phyloP scores from a whole-genome alignment of 2,329 filamentous ascomycete genomes.

The Drechslerella dactyloides region DNA sequence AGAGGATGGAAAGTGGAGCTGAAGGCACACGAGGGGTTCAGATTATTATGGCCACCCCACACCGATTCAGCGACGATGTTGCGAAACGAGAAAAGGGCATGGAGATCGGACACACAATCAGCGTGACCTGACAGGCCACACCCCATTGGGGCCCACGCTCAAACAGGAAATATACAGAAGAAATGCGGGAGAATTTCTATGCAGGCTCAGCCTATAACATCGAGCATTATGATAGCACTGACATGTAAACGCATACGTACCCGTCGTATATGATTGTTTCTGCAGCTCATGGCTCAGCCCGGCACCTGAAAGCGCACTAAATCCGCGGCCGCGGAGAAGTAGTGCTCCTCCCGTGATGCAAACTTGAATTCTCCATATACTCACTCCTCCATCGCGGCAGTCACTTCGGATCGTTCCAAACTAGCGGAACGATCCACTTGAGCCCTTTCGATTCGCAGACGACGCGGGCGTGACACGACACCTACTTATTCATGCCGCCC shows the following conservation, averaged over 20 bases:
- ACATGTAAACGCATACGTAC: not conserved
- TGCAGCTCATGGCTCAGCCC: no score
- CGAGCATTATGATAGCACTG: not conserved
- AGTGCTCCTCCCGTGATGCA: no score
- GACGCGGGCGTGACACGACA: not conserved
- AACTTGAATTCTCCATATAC: no score
- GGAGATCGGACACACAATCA: conserved; percentile 36
- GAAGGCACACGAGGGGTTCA: conserved; percentile 1
- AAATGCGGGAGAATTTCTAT: no score
- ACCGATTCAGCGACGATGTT: conserved; percentile 37
- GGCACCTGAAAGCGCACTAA: no score
- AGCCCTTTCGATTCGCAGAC: conserved; percentile 20
- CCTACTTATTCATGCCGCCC: conserved; percentile 9
- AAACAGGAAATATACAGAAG: no score
- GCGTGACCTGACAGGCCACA: not conserved
- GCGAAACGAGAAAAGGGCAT: conserved; percentile 28
- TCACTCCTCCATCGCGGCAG: not conserved
- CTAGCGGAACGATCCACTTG: conserved; percentile 21
- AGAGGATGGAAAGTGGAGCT: not conserved
- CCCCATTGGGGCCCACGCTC: not conserved
- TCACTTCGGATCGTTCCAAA: no score
- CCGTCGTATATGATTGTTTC: no score
- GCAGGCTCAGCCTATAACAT: not conserved
- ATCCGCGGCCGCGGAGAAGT: not conserved
- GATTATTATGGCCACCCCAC: conserved; percentile 20